These are phyloP conservation scores for Fomitopsis betulina DNA, from an alignment of 1,284 basidiomycete species.

Conservation along the genomic window DNA sequence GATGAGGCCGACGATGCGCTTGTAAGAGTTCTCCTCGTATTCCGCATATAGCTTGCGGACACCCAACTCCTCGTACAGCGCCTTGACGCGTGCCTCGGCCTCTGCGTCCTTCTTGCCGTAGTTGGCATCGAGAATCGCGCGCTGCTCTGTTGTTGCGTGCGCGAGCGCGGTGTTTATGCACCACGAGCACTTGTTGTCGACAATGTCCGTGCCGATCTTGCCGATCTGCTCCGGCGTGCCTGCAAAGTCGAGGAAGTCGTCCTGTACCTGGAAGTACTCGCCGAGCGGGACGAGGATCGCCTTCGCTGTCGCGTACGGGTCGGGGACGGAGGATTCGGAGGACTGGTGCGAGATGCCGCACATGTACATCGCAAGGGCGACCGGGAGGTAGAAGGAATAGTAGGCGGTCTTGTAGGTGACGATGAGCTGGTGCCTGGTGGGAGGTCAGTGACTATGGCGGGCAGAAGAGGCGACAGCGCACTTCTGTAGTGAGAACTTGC, in stretches of 20 bases:
- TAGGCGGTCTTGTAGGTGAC: slow-evolving; percentile 98
- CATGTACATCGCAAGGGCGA: slow-evolving; percentile 89
- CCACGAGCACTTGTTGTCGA: slow-evolving; percentile 99
- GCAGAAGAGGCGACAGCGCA: slow-evolving; percentile 22
- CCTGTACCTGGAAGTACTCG: slow-evolving; percentile 99
- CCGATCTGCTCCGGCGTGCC: slow-evolving; percentile 91
- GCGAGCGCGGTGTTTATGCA: slow-evolving; percentile 87
- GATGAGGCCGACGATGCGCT: slow-evolving; percentile 63
- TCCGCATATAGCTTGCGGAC: slow-evolving; percentile 65
- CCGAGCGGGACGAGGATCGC: slow-evolving; percentile 90
- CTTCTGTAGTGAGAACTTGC: slow-evolving; percentile 86
- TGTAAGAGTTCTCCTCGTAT: slow-evolving; percentile 80
- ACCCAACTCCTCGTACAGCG: slow-evolving; percentile 70
- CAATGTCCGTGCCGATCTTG: slow-evolving; percentile 96
- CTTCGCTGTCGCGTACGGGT: slow-evolving; percentile 77
- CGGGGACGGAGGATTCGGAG: slow-evolving; percentile 27
- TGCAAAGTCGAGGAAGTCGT: slow-evolving; percentile 95
- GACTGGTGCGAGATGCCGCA: slow-evolving; percentile 55
- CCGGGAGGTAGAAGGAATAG: slow-evolving; percentile 99
- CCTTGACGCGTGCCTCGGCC: slow-evolving; percentile 70
- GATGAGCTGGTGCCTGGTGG: slow-evolving; percentile 80
- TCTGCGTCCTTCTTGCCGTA: slow-evolving; percentile 82
- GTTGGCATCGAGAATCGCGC: slow-evolving; percentile 63
- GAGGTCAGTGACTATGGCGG: not conserved
- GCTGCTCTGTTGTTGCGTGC: slow-evolving; percentile 52